Percentiles rank a stretch among this genome's conserved stretches.
phyloP scores from a whole-genome alignment of 192 early-diverging fungal species.

The Fimicolochytrium jonesii region DNA sequence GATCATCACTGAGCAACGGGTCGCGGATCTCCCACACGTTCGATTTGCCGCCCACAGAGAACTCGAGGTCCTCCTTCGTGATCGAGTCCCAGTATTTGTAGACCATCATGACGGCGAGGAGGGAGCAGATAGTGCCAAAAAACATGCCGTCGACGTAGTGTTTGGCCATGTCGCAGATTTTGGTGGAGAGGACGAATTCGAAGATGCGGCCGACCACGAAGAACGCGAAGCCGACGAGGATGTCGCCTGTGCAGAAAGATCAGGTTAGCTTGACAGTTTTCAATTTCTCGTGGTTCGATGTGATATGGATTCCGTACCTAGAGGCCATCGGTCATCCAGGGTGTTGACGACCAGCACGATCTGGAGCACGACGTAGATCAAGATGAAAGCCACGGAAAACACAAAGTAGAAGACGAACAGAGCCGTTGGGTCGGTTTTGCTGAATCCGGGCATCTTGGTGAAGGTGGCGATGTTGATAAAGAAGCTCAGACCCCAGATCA shows the following conservation, averaged over 20 bases:
- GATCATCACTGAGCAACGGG: slow-evolving; percentile 47
- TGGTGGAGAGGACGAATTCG: slow-evolving; percentile 71
- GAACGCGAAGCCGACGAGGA: slow-evolving; percentile 83
- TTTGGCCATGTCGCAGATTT: slow-evolving; percentile 83
- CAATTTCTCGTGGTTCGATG: not conserved
- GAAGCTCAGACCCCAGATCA: slow-evolving; percentile 74
- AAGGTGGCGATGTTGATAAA: slow-evolving; percentile 85
- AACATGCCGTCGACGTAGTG: slow-evolving; percentile 98
- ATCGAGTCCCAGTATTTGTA: slow-evolving; percentile 99
- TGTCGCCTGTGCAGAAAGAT: slow-evolving; percentile 51
- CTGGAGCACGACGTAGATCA: slow-evolving; percentile 86
- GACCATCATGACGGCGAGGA: slow-evolving; percentile 97
- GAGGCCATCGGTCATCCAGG: slow-evolving; percentile 93
- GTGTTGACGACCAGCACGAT: slow-evolving; percentile 92
- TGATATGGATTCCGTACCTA: slow-evolving; percentile 51
- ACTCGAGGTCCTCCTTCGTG: slow-evolving; percentile 98
- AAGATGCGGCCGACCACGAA: slow-evolving; percentile 82
- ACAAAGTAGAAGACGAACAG: slow-evolving; percentile 88
- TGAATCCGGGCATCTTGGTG: slow-evolving; percentile 58
- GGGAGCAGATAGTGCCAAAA: slow-evolving; percentile 85
- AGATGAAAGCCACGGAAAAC: slow-evolving; percentile 73
- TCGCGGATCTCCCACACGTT: slow-evolving; percentile 84
- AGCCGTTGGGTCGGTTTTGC: slow-evolving; percentile 56
- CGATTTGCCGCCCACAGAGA: slow-evolving; percentile 77
- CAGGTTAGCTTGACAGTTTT: no score